A percentile compares a stretch with the other conserved stretches of the same genome.
These are phyloP conservation scores for Pyropia haitanensis DNA, from an alignment of 23 red algal species.

Conservation along the genomic window DNA sequence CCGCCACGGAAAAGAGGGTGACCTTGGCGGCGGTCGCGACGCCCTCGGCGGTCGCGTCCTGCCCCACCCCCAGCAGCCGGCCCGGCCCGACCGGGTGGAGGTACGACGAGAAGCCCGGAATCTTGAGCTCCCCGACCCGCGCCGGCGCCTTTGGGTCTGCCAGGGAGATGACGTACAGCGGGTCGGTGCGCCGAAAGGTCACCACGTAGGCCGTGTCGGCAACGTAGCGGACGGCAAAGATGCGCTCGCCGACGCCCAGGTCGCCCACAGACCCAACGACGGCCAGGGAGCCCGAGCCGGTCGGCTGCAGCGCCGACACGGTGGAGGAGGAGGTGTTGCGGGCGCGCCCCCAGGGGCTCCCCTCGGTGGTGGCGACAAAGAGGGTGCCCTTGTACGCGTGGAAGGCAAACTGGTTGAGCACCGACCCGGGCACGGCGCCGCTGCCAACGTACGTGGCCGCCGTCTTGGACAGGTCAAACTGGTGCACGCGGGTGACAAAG, in stretches of 20 bases:
- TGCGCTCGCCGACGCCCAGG: slow-evolving; percentile 42
- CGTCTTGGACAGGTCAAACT: slow-evolving; percentile 17
- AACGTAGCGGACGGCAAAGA: slow-evolving; percentile 51
- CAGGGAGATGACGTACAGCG: slow-evolving; percentile 42
- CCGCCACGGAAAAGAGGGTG: too few species aligned
- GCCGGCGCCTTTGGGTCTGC: slow-evolving; percentile 15
- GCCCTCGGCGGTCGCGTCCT: too few species aligned
- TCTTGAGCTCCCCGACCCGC: too few species aligned
- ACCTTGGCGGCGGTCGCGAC: too few species aligned
- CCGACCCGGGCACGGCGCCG: slow-evolving; percentile 25
- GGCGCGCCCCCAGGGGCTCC: slow-evolving; percentile 26
- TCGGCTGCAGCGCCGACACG: slow-evolving; percentile 20
- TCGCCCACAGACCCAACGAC: slow-evolving; percentile 16
- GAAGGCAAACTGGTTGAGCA: slow-evolving; percentile 56
- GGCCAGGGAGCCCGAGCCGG: background rate
- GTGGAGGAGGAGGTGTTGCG: slow-evolving; percentile 26
- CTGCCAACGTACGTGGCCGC: slow-evolving; percentile 42
- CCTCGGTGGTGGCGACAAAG: slow-evolving; percentile 52
- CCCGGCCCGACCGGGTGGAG: too few species aligned
- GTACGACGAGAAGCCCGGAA: too few species aligned
- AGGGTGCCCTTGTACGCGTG: slow-evolving; percentile 32
- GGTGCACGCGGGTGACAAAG: slow-evolving; percentile 35
- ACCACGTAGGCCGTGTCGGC: slow-evolving; percentile 44
- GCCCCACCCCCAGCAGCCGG: too few species aligned
- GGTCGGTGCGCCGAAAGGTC: slow-evolving; percentile 40